Conservation (phyloP, 768 basidiomycete genomes). For the Hygrocybe punicea region DNA sequence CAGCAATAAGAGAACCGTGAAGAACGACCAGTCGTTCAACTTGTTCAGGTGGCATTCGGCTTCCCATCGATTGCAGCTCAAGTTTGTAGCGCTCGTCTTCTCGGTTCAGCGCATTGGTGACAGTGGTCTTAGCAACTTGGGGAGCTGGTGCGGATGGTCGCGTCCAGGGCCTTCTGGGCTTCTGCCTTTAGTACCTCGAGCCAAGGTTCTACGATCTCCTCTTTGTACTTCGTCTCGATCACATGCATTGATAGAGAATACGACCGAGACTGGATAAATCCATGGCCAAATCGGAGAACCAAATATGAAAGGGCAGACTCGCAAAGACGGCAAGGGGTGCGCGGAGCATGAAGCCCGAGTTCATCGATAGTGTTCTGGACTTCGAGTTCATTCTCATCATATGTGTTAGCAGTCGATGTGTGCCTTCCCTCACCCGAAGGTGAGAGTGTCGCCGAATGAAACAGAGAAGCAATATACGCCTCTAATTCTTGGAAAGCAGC, state of each 20-base stretch:
- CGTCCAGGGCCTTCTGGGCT: background rate
- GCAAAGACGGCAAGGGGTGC: background rate
- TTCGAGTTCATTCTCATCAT: background rate
- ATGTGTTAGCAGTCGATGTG: background rate
- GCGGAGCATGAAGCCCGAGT: background rate
- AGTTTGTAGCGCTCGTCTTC: background rate
- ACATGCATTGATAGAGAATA: background rate
- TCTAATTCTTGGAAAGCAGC: background rate
- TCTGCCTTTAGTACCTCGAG: background rate
- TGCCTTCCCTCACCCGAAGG: background rate
- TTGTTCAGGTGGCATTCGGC: background rate
- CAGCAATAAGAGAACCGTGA: background rate
- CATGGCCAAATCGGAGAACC: background rate
- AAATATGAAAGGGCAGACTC: background rate
- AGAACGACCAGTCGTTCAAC: background rate
- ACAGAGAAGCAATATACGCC: background rate
- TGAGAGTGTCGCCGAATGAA: background rate
- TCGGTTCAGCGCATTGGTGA: background rate
- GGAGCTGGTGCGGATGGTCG: background rate
- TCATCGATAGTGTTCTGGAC: background rate
- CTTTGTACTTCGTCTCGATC: background rate
- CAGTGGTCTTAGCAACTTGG: background rate
- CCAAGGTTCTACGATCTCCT: background rate
- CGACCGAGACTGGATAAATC: background rate
- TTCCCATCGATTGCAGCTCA: background rate